phyloP scores from a whole-genome alignment of 805 yeast species.

The Starmerella riodocensis region DNA sequence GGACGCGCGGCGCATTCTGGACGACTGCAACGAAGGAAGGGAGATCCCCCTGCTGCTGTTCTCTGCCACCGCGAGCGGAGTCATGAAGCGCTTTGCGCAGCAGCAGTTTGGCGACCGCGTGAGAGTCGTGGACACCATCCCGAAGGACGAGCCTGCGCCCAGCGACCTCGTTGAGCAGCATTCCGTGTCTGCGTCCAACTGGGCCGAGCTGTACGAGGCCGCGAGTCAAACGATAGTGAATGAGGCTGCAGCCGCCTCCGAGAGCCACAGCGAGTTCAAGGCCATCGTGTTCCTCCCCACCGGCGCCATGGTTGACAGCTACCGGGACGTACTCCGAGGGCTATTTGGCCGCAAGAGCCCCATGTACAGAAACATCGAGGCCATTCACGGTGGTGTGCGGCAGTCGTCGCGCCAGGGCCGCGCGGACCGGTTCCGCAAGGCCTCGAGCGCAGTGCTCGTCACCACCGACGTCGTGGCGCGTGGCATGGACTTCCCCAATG shows the following conservation, averaged over 20 bases:
- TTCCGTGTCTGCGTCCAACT: conserved; percentile 39
- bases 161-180: conserved; percentile 69
- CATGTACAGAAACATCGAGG: conserved; percentile 11
- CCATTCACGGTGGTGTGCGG: conserved; percentile 59
- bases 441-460: conserved; percentile 45
- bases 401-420: conserved; percentile 55
- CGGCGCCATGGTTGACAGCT: conserved; percentile 50
- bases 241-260: conserved; percentile 27
- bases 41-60: conserved; percentile 54
- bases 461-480: conserved; percentile 92
- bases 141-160: conserved; percentile 56
- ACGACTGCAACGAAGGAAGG: conserved; percentile 33
- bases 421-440: conserved; percentile 40
- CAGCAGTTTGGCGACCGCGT: conserved; percentile 29
- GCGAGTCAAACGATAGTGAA: conserved; percentile 37
- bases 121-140: conserved; percentile 52
- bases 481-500: conserved; percentile 89
- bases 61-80: conserved; percentile 74
- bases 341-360: conserved; percentile 10
- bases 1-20: conserved; percentile 34
- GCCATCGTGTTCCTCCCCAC: conserved; percentile 77
- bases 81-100: conserved; percentile 54
- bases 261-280: conserved; percentile 37
- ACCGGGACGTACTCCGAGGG: conserved; percentile 32
- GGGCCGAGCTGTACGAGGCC: conserved; percentile 48